These are phyloP conservation scores for Sherardia arvensis DNA, from an alignment of 257 asterid genomes.

Conservation along the genomic window DNA sequence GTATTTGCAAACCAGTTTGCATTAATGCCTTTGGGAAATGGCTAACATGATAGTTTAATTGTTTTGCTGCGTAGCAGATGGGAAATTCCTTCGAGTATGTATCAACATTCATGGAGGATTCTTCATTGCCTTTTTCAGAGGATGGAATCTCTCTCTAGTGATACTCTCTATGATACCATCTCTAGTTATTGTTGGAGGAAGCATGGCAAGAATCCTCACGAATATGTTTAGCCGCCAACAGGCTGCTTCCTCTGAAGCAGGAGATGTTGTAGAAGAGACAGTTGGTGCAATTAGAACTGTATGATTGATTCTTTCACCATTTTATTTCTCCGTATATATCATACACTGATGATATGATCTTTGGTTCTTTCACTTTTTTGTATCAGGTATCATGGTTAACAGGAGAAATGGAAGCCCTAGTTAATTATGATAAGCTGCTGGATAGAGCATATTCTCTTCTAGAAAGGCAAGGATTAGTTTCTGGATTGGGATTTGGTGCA, in stretches of 20 bases:
- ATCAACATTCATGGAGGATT: conserved; percentile 24
- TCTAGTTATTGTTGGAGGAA: conserved; percentile 35
- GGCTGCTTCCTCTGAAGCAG: conserved; percentile 53
- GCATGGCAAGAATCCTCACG: conserved; percentile 20
- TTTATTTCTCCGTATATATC: too few species aligned
- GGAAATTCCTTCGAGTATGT: conserved; percentile 23
- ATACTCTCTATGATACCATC: conserved; percentile 25
- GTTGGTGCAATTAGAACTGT: conserved; percentile 59
- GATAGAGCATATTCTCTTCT: conserved; percentile 38
- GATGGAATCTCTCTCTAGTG: conserved; percentile 29
- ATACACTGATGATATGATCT: not conserved
- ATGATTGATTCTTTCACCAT: not conserved
- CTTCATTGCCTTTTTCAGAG: conserved; percentile 21
- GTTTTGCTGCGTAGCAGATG: conserved; percentile 2
- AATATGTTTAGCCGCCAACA: conserved; percentile 29
- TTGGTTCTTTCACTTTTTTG: not conserved
- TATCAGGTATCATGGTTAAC: conserved; percentile 59
- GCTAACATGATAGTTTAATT: not conserved
- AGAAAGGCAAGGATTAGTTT: conserved; percentile 48
- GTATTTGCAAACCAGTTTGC: too few species aligned
- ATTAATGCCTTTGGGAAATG: not conserved
- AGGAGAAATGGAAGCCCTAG: conserved; percentile 42
- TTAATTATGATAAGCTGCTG: conserved; percentile 34
- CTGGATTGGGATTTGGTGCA: conserved; percentile 49
- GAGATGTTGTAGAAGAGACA: conserved; percentile 49